Base-by-base conservation (phyloP, 805 yeast genomes). In the Saccharomycopsis babjevae region DNA sequence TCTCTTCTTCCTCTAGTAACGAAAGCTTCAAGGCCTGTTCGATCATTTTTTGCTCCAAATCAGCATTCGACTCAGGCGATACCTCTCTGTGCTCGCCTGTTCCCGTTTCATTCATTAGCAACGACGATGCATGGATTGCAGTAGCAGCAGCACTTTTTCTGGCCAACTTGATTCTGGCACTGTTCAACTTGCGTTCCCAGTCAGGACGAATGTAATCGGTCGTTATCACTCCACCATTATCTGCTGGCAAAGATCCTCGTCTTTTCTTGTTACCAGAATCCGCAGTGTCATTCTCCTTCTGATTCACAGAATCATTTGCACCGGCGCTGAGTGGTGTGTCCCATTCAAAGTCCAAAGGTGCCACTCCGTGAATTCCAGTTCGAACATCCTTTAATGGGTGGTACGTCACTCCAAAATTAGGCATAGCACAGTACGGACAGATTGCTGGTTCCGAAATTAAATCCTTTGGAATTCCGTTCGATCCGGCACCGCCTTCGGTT, bases 401-500 rank as follows among this genome's bases (percentile, higher is more conserved):
- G 71, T 89, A 93, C 0, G 87, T 83, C 11, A 93, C 86, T 7
- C 97, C 96, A 71, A 92, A 90, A 67, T 88, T 83, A 3, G 88
- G 78, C 74, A 86, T 84, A 1, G 96, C 96, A 75, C 99, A 93
- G 70, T 88, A 93, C 0, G 98, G 98, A 71, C 99, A 93, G 66
- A 82, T 80, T 1, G 97, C 93, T 1, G 93, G 88, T 69, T 92
- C 97, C 15, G 96, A 86, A 0, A 88, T 84, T 60, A 93, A 79
- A 42, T 83, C 77, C 59, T 85, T 85, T 10, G 89, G 86, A 68
- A 75, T 59, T 43, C 57, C 57, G 40, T 67, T 63, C 54, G 71
- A 70, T 13, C 68, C 67, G 32, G 69, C 71, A 39, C 72, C 74
- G 57, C 67, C 66, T 20, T 69, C 69, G 32, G 68, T 63, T 18